Base-by-base conservation (phyloP, 495 filamentous ascomycete species). In the Tuber umbilicatum region DNA sequence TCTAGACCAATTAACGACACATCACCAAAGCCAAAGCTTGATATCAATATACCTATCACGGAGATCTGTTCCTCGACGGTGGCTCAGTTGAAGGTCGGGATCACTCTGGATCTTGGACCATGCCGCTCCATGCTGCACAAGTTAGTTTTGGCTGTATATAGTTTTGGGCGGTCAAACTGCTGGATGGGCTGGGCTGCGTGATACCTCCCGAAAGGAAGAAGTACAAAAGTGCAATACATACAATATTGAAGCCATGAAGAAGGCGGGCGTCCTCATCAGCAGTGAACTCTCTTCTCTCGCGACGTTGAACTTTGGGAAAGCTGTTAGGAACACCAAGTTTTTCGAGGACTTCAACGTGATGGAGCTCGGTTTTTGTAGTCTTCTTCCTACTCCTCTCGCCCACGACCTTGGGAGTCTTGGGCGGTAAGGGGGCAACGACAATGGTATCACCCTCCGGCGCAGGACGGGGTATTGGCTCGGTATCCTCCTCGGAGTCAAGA, bases 91-190 rank as follows among this genome's bases (percentile, higher is more conserved):
- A 5, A 82, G 50, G 7, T 73, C 68, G 37, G 81, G 75, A 37
- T 82, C 81, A 42, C 72, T 74, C 68, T 82, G 81, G 70, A 82
- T 82, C 75, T 78, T 82, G 41, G 81, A 83, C 81, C 81, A 82
- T 42, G 80, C 78, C 43, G 81, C 77, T 50, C 81, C 81, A 71
- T 82, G 77, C 81, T 82, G 73, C 19, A 41, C 45, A 43, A 17
- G 70, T 79, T 38, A 79, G 40, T 42, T 67, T 78, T 60, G 23
- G 21, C 75, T 16, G 27, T 64, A 35, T 35, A 35, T 35, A 17
- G 55, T 64, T 64, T 35, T 31, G 14, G 27, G 55, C 55, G 55
- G 12, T 64, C 55, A 35, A 19, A 12, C 12, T 5, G 27, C 31
- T 27, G 50, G 50, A 31, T 60, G 50, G n/a, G 50, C 5, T 60